phyloP scores from a whole-genome alignment of 495 filamentous ascomycete genomes.

The Glarea lozoyensis region DNA sequence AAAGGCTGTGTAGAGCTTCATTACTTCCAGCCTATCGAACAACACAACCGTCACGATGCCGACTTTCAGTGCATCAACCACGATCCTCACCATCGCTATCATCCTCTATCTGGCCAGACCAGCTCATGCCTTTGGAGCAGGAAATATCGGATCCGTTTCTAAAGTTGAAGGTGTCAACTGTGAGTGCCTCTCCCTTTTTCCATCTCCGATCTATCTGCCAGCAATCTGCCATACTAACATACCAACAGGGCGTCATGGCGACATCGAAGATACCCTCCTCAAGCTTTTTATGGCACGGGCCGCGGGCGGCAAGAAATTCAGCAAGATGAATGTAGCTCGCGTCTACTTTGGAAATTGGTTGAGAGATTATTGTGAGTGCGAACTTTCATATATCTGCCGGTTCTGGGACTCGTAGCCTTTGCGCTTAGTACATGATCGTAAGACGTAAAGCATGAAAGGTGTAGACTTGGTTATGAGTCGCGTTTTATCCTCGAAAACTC shows the following conservation, averaged over 20 bases:
- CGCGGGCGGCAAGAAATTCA: constrained; percentile 76
- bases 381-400: too few species aligned
- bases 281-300: constrained; percentile 64
- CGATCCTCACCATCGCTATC: constrained; percentile 37
- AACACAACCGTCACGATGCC: constrained; percentile 24
- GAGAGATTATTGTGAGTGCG: constrained; percentile 56
- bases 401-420: too few species aligned
- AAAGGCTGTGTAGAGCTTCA: neutral
- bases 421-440: too few species aligned
- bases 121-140: constrained; percentile 70
- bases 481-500: too few species aligned
- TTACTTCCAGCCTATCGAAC: neutral
- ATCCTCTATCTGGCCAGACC: constrained; percentile 55
- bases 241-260: constrained; percentile 79
- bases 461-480: too few species aligned
- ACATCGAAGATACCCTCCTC: constrained; percentile 87
- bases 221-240: too few species aligned
- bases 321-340: constrained; percentile 76
- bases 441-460: too few species aligned
- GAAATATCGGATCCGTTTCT: constrained; percentile 46
- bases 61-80: constrained; percentile 15
- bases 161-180: constrained; percentile 77
- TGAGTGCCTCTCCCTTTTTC: constrained; percentile 23
- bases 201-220: too few species aligned
- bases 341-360: constrained; percentile 92